Conservation (phyloP, 2,329 filamentous ascomycete species). For the Penicillium sp. region DNA sequence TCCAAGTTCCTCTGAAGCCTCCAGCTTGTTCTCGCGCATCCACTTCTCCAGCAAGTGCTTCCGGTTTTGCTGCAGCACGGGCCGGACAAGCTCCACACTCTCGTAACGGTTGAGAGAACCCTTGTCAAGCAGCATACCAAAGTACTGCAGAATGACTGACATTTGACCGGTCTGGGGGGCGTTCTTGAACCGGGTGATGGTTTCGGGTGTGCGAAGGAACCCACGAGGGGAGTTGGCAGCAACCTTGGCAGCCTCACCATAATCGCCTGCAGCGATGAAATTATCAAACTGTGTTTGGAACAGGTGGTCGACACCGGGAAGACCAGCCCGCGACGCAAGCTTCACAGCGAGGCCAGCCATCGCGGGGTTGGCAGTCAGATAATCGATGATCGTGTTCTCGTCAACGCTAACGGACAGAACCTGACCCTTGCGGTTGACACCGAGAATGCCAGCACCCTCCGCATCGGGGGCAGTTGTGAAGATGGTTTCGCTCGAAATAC, state of each 20-base stretch:
- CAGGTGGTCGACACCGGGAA: constrained; percentile 90
- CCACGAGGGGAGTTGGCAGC: constrained; percentile 95
- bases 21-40: constrained; percentile 93
- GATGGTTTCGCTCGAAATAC: constrained; percentile 98
- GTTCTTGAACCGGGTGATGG: constrained; percentile 93
- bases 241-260: constrained; percentile 86
- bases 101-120: constrained; percentile 89
- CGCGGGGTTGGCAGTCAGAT: constrained; percentile 93
- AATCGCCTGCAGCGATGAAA: constrained; percentile 76
- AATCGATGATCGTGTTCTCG: constrained; percentile 86
- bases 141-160: constrained; percentile 94
- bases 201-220: constrained; percentile 90
- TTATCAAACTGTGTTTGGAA: constrained; percentile 93
- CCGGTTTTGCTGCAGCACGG: constrained; percentile 87
- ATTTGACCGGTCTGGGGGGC: constrained; percentile 72
- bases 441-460: constrained; percentile 83
- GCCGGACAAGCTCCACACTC: constrained; percentile 88
- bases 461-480: constrained; percentile 88
- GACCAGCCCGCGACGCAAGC: constrained; percentile 87
- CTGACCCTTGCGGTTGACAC: constrained; percentile 96
- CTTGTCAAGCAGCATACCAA: constrained; percentile 95
- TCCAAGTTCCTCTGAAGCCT: constrained; percentile 93
- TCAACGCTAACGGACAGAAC: constrained; percentile 92
- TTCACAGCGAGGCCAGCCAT: constrained; percentile 94
- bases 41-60: constrained; percentile 98